Conservation (phyloP, 2,329 filamentous ascomycete species). For the Paecilomyces formosus region DNA sequence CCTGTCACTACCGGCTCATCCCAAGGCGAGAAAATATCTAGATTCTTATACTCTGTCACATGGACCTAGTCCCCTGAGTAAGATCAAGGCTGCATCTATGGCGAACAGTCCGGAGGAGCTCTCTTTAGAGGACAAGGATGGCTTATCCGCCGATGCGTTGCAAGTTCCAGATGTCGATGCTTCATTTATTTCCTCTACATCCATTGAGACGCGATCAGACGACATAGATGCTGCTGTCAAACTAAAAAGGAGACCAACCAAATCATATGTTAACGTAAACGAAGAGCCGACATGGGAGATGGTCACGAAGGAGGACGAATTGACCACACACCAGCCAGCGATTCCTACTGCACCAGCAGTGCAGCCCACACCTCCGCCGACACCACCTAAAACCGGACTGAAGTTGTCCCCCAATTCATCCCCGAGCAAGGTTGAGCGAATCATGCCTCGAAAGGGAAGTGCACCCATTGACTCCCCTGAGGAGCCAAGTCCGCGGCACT, state of each 20-base stretch:
- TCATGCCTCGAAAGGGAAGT: slow-evolving; percentile 5
- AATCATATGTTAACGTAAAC: slow-evolving; percentile 9
- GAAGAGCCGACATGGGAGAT: slow-evolving; percentile 17
- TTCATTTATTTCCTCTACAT: not conserved
- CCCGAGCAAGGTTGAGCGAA: slow-evolving; percentile 5
- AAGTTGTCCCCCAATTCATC: not conserved
- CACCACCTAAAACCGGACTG: slow-evolving; percentile 2
- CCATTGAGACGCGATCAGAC: not conserved
- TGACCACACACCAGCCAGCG: slow-evolving; percentile 1
- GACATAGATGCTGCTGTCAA: not conserved
- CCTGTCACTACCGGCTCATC: slow-evolving; percentile 11
- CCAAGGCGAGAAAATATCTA: slow-evolving; percentile 2
- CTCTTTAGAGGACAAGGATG: not conserved
- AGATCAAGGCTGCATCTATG: slow-evolving; percentile 12
- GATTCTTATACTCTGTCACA: slow-evolving; percentile 24
- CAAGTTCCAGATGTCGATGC: not conserved
- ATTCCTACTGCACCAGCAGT: not conserved
- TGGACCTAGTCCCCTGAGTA: slow-evolving; percentile 17
- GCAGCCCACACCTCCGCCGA: slow-evolving; percentile 2
- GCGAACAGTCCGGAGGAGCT: not conserved
- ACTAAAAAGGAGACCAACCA: slow-evolving; percentile 8
- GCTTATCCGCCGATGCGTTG: not conserved
- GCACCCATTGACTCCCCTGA: not conserved
- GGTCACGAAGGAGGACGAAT: slow-evolving; percentile 9
- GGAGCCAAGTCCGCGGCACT: not conserved